Evolutionary conservation across 192 early-diverging fungal species (phyloP).

Genomic region (Dissophora ornata): DNA sequence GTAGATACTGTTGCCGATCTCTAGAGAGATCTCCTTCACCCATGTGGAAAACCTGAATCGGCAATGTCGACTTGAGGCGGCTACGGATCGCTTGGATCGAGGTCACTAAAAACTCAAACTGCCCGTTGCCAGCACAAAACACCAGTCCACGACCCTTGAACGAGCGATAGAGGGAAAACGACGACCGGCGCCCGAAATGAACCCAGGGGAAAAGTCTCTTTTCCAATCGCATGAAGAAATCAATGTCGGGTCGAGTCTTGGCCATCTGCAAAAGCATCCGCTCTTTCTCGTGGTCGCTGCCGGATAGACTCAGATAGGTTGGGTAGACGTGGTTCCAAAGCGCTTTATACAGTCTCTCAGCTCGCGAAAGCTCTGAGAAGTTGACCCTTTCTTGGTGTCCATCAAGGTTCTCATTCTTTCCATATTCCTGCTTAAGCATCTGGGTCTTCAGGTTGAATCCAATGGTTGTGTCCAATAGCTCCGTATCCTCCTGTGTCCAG

Average conservation of each 20-base stretch:
- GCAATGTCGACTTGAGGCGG: slow-evolving; percentile 55
- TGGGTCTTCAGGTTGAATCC: slow-evolving; percentile 37
- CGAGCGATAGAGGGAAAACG: slow-evolving; percentile 47
- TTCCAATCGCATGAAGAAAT: slow-evolving; percentile 50
- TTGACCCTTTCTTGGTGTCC: slow-evolving; percentile 23
- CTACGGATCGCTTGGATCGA: slow-evolving; percentile 55
- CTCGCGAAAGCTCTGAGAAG: slow-evolving; percentile 51
- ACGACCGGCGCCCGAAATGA: slow-evolving; percentile 32
- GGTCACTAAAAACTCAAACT: slow-evolving; percentile 54
- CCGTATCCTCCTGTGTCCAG: slow-evolving; percentile 54
- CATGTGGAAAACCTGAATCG: slow-evolving; percentile 72
- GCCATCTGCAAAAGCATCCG: slow-evolving; percentile 18
- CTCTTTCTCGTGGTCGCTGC: slow-evolving; percentile 26
- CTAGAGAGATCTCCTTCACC: slow-evolving; percentile 60
- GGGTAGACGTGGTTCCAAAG: slow-evolving; percentile 59
- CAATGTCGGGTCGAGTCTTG: slow-evolving; percentile 30
- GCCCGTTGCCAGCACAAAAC: slow-evolving; percentile 58
- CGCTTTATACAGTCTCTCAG: slow-evolving; percentile 54
- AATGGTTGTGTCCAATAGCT: slow-evolving; percentile 44
- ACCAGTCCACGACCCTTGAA: slow-evolving; percentile 56
- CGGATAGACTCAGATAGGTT: slow-evolving; percentile 33
- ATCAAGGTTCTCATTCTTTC: slow-evolving; percentile 30
- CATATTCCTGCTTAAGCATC: slow-evolving; percentile 33
- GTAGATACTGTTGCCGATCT: slow-evolving; percentile 44
- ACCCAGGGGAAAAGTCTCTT: slow-evolving; percentile 56